These are phyloP conservation scores for Penstemon davidsonii DNA, from an alignment of 257 asterid species.

Conservation along the genomic window DNA sequence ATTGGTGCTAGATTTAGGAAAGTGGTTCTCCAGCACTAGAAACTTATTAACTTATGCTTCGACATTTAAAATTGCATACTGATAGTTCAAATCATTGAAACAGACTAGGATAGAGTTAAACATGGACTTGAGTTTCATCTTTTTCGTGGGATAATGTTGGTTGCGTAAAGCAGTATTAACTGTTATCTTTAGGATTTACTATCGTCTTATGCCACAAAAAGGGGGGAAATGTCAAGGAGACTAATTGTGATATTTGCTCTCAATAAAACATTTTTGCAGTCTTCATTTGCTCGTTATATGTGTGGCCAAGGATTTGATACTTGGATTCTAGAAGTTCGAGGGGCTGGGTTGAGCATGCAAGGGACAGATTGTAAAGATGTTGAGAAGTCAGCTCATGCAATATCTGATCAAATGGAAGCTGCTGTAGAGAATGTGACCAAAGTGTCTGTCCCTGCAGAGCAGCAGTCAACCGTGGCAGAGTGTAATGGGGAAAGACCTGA, in stretches of 20 bases:
- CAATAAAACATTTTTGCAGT: conserved; percentile 48
- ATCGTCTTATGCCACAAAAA: not conserved
- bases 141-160: not conserved
- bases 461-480: conserved; percentile 39
- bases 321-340: conserved; percentile 96
- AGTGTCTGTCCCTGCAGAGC: conserved; percentile 41
- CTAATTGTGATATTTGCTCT: conserved; percentile 27
- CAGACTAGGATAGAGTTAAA: conserved; percentile 4
- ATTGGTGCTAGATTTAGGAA: conserved; percentile 16
- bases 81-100: not conserved
- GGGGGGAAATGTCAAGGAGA: not conserved
- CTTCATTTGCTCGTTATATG: conserved; percentile 97
- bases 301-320: conserved; percentile 99
- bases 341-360: conserved; percentile 86
- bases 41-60: not conserved
- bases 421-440: conserved; percentile 51
- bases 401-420: conserved; percentile 65
- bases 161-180: too few relatives aligned
- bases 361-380: conserved; percentile 55
- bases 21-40: not conserved
- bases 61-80: not conserved
- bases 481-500: conserved; percentile 42
- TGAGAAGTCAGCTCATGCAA: conserved; percentile 58
- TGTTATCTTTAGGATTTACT: not conserved
- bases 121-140: conserved; percentile 2